Evolutionary conservation across 768 basidiomycete species (phyloP).

Genomic region (Macrocybe gigantea): DNA sequence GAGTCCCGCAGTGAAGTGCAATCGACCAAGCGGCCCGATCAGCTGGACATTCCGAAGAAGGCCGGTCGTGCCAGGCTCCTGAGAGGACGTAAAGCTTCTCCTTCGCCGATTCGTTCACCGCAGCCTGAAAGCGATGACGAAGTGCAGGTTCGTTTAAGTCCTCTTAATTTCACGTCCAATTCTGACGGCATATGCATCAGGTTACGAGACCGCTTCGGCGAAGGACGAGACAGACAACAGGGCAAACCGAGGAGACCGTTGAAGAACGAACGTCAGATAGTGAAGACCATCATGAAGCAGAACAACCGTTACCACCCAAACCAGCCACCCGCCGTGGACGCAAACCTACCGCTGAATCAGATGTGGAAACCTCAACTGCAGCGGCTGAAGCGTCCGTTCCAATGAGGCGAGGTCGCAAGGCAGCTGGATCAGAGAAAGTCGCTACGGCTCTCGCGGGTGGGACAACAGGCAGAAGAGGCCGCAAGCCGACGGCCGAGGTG

Average conservation of each 20-base stretch:
- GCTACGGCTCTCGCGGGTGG: neutral
- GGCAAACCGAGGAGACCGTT: neutral
- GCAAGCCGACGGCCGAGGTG: too few species aligned
- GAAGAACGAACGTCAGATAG: neutral
- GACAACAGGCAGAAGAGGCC: too few species aligned
- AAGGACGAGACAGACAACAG: neutral
- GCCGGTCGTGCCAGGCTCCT: constrained; percentile 7
- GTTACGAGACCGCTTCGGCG: too few species aligned
- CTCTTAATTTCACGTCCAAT: neutral
- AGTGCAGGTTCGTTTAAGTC: neutral
- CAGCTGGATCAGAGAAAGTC: neutral
- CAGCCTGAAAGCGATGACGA: neutral
- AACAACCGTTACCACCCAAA: constrained; percentile 2
- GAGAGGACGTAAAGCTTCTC: neutral
- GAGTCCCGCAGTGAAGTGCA: neutral
- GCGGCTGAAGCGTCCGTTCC: constrained; percentile 1
- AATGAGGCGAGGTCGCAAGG: constrained; percentile 10
- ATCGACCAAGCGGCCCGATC: neutral
- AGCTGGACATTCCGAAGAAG: neutral
- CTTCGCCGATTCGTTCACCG: neutral
- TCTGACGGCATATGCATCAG: too few species aligned
- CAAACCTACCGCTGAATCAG: constrained; percentile 15
- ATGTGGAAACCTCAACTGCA: constrained; percentile 2
- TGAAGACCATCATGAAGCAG: neutral
- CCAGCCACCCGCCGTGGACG: constrained; percentile 17